These are phyloP conservation scores for Penicillium steckii DNA, from an alignment of 495 filamentous ascomycete genomes.

Conservation along the genomic window DNA sequence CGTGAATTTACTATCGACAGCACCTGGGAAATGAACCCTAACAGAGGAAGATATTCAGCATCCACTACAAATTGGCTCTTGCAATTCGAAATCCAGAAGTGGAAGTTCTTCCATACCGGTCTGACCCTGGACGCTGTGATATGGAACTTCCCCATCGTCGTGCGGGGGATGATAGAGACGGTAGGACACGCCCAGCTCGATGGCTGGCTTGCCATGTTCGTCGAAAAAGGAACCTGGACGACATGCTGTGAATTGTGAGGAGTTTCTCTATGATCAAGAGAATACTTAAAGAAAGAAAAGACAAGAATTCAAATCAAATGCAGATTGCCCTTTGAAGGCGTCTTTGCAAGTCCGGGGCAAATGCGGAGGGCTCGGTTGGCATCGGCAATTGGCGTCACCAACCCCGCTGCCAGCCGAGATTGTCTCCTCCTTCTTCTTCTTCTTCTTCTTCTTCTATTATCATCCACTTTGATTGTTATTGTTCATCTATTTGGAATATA, in stretches of 20 bases:
- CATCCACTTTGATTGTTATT: too few relatives aligned
- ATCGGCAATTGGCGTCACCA: slow-evolving; percentile 27
- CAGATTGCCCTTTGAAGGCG: too few relatives aligned
- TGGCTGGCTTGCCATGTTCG: slow-evolving; percentile 1
- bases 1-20: slow-evolving; percentile 89
- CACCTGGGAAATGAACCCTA: slow-evolving; percentile 91
- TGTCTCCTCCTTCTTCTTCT: slow-evolving; percentile 24
- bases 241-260: slow-evolving; percentile 21
- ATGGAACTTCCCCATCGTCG: slow-evolving; percentile 56
- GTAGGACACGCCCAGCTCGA: background rate
- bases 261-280: too few relatives aligned
- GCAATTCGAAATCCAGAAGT: background rate
- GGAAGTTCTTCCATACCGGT: slow-evolving; percentile 41
- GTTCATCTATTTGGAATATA: too few relatives aligned
- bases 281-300: background rate
- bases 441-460: slow-evolving; percentile 53
- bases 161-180: slow-evolving; percentile 5
- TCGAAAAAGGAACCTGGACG: slow-evolving; percentile 18
- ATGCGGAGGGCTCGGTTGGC: slow-evolving; percentile 40
- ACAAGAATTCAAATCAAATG: background rate
- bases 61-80: background rate
- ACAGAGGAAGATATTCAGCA: slow-evolving; percentile 6
- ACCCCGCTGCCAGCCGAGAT: slow-evolving; percentile 22
- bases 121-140: slow-evolving; percentile 70
- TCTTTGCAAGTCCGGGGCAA: slow-evolving; percentile 16